Percentiles rank a stretch among this genome's conserved stretches.
These are phyloP conservation scores for Vitis amurensis DNA, from an alignment of 164 flowering plant genomes.

Conservation along the genomic window DNA sequence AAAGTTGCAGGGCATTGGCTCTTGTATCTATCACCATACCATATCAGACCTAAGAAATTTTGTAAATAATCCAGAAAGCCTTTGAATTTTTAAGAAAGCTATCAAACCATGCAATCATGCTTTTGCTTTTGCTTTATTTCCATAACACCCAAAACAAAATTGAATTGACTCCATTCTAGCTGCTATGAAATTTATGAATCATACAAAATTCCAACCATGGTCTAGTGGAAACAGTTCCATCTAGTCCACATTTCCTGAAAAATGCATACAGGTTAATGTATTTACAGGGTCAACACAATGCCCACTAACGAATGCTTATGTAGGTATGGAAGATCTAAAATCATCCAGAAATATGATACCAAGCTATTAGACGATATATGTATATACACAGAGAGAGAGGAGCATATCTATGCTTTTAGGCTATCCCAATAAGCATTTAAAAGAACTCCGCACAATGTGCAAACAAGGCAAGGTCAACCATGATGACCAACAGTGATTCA, in stretches of 20 bases:
- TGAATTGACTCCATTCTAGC: background rate
- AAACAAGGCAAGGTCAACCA: background rate
- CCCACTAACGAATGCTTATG: background rate
- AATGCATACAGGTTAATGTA: background rate
- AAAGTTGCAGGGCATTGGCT: background rate
- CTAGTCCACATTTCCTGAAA: background rate
- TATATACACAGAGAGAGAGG: background rate
- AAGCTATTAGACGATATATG: background rate
- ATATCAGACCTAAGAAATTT: background rate
- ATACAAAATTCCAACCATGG: background rate
- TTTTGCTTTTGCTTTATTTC: background rate
- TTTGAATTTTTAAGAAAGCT: background rate
- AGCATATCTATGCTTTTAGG: background rate
- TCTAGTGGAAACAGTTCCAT: background rate
- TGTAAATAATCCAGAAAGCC: background rate
- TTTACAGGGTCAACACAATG: background rate
- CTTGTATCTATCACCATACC: background rate
- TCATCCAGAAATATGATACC: background rate
- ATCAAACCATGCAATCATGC: no score
- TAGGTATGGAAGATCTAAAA: background rate
- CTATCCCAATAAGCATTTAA: background rate
- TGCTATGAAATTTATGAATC: background rate
- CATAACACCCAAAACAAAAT: background rate
- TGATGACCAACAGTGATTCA: background rate
- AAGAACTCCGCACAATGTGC: background rate